Evolutionary conservation across 1,284 basidiomycete species (phyloP), one percentile per base, ranked within the genome.

Genomic region (Trametes versicolor): DNA sequence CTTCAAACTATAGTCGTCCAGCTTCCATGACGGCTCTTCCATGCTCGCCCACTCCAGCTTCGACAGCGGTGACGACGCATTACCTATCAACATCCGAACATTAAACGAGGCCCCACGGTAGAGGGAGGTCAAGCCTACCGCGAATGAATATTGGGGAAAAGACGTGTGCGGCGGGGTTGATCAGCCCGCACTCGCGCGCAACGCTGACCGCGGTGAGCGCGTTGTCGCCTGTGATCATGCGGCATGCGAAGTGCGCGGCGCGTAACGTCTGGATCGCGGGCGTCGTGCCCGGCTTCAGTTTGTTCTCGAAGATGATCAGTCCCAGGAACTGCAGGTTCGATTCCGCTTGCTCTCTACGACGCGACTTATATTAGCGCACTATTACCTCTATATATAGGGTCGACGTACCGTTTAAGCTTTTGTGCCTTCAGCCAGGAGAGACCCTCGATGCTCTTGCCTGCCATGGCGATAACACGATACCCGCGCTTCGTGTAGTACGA

Each of bases 161-260:
- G n/a, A 99, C 93, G 72, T 96, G 92, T 0, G 94, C 93, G 27
- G 94, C 93, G 67, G 93, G 93, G 55, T 90, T 94, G 68, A 99
- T 90, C 68, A 99, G 84, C 54, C 89, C 90, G 73, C 97, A 99
- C 79, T 99, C 98, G 65, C 97, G 85, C 13, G 96, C 98, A 36
- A 99, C 98, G 72, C 95, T 97, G 72, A 99, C 95, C 2, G 98
- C 98, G 1, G 98, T 99, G 48, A 98, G 84, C 36, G 97, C 91
- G 72, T 99, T 99, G 77, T 99, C 98, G 10, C 98, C 98, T 0
- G 98, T 99, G 62, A 98, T 97, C 98, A 99, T 99, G 69, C 97
- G 87, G 73, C 95, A 97, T 10, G 95, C 93, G 47, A 99, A 85
- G 80, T 98, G 95, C 0, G 98, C 98, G 12, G 88, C 84, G 62